These are phyloP conservation scores for Termitomyces sp. DNA, from an alignment of 768 basidiomycete genomes.

Conservation along the genomic window DNA sequence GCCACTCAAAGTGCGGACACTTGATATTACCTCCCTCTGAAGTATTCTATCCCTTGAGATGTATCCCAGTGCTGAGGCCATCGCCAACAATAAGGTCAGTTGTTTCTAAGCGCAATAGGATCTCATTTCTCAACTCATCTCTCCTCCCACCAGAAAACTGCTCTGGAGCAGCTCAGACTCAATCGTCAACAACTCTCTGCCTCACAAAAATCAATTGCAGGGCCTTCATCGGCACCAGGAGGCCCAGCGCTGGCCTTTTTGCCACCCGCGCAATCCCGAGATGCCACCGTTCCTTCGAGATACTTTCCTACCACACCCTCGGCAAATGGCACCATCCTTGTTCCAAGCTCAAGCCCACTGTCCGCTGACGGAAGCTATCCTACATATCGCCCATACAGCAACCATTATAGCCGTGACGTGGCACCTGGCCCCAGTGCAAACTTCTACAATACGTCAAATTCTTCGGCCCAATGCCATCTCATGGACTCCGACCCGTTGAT, in stretches of 20 bases:
- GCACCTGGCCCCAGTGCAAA: conserved; percentile 35
- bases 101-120: conserved; percentile 2
- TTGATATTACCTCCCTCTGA: conserved; percentile 8
- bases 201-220: conserved; percentile 21
- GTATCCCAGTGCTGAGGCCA: conserved; percentile 44
- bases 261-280: conserved; percentile 66
- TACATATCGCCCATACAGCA: conserved; percentile 36
- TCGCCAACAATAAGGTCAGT: conserved; percentile 51
- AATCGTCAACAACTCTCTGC: conserved; percentile 32
- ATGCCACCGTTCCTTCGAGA: conserved; percentile 65
- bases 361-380: conserved; percentile 34
- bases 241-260: conserved; percentile 22
- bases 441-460: conserved; percentile 33
- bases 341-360: conserved; percentile 73
- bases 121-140: conserved; percentile 13
- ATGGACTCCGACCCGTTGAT: conserved; percentile 49
- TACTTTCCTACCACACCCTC: conserved; percentile 50
- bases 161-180: conserved; percentile 45
- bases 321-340: conserved; percentile 56
- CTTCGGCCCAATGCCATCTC: conserved; percentile 32
- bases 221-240: conserved; percentile 22
- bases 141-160: conserved; percentile 31
- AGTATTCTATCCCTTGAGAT: conserved; percentile 29
- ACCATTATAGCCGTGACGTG: conserved; percentile 37
- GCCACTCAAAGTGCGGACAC: conserved; percentile 8